Base-by-base conservation (phyloP, 805 yeast genomes). In the Candida oleophila region DNA sequence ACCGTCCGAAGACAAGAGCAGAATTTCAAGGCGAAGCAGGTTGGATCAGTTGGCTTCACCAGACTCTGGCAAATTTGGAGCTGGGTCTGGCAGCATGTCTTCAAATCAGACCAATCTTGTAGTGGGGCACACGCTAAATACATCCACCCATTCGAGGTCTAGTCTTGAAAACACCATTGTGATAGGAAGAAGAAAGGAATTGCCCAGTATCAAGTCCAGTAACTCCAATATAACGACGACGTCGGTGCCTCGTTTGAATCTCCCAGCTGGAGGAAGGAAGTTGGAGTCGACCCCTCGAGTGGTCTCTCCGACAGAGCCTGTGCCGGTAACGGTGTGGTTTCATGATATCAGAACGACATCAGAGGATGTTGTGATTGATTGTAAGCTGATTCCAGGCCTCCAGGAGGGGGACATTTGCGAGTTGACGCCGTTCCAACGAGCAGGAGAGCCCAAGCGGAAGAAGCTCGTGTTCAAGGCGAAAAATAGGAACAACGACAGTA, bases 321-420 rank as follows among this genome's bases (percentile, higher is more conserved):
- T 71, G 1, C 77, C 69, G 43, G 48, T 77, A 49, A 73, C 76
- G 4, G 64, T 70, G n/a, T 72, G 82, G 74, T 76, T 87, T 54
- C 97, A 91, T 58, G 96, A 90, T 51, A 54, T 78, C 3, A 66
- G 88, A 20, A 70, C 77, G 0, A 79, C 83, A 1, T 38, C 68
- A 1, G 83, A 82, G 33, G 80, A 79, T 33, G 87, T 90, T 2
- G 61, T 85, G 40, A 57, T 90, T 1, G 91, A 89, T 57, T 64
- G 82, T 16, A 57, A 69, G 0, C 66, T 80, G 3, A 52, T 88
- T 0, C 85, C 88, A 0, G 86, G 85, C 0, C 78, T 87, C 1
- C 69, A 71, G 45, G 81, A 75, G n/a, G 96, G 96, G 15, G 88
- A 86, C 56, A 65, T 88, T 5, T 91, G 89, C 19, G 95, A 89